A percentile compares a stretch with the other conserved stretches of the same genome.
phyloP scores from a whole-genome alignment of 192 early-diverging fungal species.

The Gryganskiella cystojenkinii region DNA sequence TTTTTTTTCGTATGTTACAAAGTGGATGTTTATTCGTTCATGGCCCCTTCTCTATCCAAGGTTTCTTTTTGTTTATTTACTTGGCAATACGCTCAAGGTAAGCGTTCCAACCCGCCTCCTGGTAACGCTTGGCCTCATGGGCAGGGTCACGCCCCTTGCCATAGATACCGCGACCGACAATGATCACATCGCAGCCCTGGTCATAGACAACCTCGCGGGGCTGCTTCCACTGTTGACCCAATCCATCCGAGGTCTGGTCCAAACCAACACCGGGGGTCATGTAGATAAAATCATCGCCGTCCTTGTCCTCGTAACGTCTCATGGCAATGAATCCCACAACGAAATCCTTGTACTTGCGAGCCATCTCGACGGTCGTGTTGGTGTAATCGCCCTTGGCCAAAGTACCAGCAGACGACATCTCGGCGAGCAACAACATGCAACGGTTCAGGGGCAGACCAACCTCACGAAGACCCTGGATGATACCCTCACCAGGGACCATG shows the following conservation, averaged over 20 bases:
- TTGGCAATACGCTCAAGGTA: conserved; percentile 71
- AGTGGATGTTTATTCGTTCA: too few relatives aligned
- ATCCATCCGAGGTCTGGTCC: conserved; percentile 81
- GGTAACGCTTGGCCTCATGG: conserved; percentile 84
- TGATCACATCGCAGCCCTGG: conserved; percentile 94
- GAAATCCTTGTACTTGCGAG: conserved; percentile 86
- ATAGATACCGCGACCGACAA: conserved; percentile 98
- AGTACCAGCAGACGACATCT: conserved; percentile 96
- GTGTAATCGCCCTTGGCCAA: conserved; percentile 89
- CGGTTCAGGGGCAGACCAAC: conserved; percentile 85
- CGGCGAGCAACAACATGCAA: conserved; percentile 89
- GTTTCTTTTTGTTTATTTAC: conserved; percentile 4
- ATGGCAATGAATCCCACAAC: conserved; percentile 94
- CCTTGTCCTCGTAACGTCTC: conserved; percentile 49
- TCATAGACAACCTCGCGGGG: conserved; percentile 88
- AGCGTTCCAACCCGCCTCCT: conserved; percentile 95
- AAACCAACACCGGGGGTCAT: conserved; percentile 97
- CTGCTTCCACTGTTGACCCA: conserved; percentile 97
- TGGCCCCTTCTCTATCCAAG: too few relatives aligned
- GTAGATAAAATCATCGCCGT: conserved; percentile 89
- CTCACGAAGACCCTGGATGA: conserved; percentile 91
- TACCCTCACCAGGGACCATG: conserved; percentile 94
- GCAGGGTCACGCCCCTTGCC: conserved; percentile 78
- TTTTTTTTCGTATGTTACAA: too few relatives aligned
- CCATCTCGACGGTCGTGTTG: conserved; percentile 86